Conservation (phyloP, 2,329 filamentous ascomycete species). For the Myriosclerotinia duriaeana region DNA sequence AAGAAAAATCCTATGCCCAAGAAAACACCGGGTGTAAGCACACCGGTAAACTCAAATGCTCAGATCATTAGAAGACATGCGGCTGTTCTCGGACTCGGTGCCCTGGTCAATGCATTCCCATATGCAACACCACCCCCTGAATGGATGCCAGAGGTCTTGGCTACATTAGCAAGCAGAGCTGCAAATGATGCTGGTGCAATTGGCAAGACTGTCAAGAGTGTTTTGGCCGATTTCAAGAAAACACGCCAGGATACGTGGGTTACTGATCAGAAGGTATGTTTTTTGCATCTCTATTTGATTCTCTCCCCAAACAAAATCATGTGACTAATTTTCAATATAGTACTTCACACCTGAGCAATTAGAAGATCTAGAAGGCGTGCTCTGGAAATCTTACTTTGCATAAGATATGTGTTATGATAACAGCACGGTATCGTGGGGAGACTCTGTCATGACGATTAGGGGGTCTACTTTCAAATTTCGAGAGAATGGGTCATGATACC, state of each 20-base stretch:
- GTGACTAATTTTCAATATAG: conserved; percentile 43
- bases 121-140: conserved; percentile 87
- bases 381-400: conserved; percentile 99
- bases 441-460: not conserved
- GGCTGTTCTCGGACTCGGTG: conserved; percentile 85
- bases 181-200: conserved; percentile 89
- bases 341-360: conserved; percentile 89
- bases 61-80: conserved; percentile 83
- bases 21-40: conserved; percentile 64
- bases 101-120: conserved; percentile 91
- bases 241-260: conserved; percentile 98
- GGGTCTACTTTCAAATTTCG: not conserved
- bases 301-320: not conserved
- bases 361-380: conserved; percentile 89
- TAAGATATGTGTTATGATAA: conserved; percentile 25
- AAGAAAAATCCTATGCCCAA: conserved; percentile 84
- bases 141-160: conserved; percentile 93
- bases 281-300: conserved; percentile 9
- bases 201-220: conserved; percentile 91
- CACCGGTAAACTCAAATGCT: conserved; percentile 67
- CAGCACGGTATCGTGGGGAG: not conserved
- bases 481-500: conserved; percentile 2
- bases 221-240: conserved; percentile 98
- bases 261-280: conserved; percentile 89
- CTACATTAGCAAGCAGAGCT: conserved; percentile 78